Evolutionary conservation across 257 asterid genomes (phyloP).

Genomic region (Solanum neorickii): DNA sequence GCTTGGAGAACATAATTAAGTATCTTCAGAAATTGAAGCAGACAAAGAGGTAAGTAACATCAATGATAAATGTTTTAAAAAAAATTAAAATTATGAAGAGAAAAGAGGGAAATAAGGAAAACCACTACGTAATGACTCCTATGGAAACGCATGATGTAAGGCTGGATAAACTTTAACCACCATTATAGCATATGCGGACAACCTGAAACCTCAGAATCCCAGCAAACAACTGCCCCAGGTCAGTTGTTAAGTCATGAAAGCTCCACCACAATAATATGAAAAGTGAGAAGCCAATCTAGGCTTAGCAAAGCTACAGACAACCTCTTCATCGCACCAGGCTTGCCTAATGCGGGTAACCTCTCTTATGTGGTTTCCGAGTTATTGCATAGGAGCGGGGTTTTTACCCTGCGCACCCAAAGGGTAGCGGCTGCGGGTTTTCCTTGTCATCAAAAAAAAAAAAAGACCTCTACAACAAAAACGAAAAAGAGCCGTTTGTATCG

Average conservation of each 20-base stretch:
- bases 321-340: neutral
- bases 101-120: neutral
- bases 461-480: neutral
- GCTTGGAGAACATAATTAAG: constrained; percentile 8
- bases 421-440: too few relatives aligned
- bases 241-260: neutral
- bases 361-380: too few relatives aligned
- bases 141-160: neutral
- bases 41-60: neutral
- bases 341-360: too few relatives aligned
- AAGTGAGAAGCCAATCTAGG: neutral
- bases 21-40: constrained; percentile 7
- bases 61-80: neutral
- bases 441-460: too few relatives aligned
- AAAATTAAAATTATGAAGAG: neutral
- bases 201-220: neutral
- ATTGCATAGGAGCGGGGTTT: too few relatives aligned
- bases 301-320: neutral
- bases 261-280: neutral
- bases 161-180: neutral
- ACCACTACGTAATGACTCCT: neutral
- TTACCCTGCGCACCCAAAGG: too few relatives aligned
- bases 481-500: neutral
- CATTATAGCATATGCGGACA: neutral
- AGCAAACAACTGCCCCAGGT: neutral